Percentiles rank a stretch among this genome's conserved stretches.
Conservation (phyloP, 2,329 filamentous ascomycete genomes). For the Stromatinia cepivora region DNA sequence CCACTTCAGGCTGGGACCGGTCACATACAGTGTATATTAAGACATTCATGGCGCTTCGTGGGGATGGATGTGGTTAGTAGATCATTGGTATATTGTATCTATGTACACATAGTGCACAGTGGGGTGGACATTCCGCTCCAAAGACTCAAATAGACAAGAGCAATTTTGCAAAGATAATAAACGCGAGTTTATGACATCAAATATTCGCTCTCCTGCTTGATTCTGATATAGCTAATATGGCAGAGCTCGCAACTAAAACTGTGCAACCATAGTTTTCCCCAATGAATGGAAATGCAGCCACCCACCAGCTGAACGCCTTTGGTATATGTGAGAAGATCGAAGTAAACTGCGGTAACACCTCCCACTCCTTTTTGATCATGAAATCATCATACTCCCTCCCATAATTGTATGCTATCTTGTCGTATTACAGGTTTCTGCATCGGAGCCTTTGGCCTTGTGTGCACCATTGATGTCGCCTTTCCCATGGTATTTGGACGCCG, state of each 20-base stretch:
- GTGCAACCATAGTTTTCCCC: not conserved
- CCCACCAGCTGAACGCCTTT: conserved; percentile 20
- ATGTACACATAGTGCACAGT: not conserved
- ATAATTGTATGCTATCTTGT: conserved; percentile 13
- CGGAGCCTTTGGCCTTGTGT: conserved; percentile 6
- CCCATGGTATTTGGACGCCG: conserved; percentile 37
- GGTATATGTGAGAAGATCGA: conserved; percentile 19
- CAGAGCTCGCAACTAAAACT: not conserved
- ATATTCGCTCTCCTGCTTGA: not conserved
- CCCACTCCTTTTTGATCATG: not conserved
- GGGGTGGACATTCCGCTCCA: conserved; percentile 19
- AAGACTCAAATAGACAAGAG: conserved; percentile 9
- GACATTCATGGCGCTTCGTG: conserved; percentile 17
- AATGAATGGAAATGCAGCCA: not conserved
- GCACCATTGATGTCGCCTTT: conserved; percentile 15
- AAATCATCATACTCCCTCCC: conserved; percentile 2
- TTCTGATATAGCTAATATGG: not conserved
- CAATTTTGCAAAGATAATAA: conserved; percentile 1
- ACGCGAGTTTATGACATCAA: not conserved
- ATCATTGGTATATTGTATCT: conserved; percentile 7
- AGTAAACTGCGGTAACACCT: conserved; percentile 1
- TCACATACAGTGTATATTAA: conserved; percentile 21
- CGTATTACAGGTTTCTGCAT: conserved; percentile 2
- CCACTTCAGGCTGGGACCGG: conserved; percentile 8
- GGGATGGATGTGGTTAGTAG: conserved; percentile 8